Base-by-base conservation (phyloP, 208 protist species). In the Leishmania gerbilli region DNA sequence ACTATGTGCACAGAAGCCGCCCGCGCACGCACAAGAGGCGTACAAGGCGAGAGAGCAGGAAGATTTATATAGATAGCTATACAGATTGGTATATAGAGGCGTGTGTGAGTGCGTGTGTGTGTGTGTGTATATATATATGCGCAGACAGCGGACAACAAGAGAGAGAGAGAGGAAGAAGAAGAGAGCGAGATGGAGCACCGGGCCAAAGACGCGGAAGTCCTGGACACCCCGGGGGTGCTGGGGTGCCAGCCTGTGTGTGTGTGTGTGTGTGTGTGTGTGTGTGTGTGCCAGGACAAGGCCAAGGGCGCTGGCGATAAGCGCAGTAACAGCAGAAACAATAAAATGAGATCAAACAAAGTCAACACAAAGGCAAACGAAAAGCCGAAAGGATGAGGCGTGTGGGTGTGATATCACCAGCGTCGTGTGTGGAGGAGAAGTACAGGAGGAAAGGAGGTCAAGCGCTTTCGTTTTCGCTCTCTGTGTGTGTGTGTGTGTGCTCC, bases 51-150 rank as follows among this genome's bases (percentile, higher is more conserved):
- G 31, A 40, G 2, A 68, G 62, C 31, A 40, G 37, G 49, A 56
- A 56, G 40, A 74, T 47, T 6, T 75, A 21, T 79, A 11, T 83
- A 24, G 79, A n/a, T 83, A 13, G 49, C 45, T 13, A 11, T 49
- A 49, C 45, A 49, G 45, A 49, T 13, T 49, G 13, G 8, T 49
- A 49, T 49, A 49, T 11, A 49, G 45, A 11, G 45, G 8, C 8
- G 9, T 49, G 8, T 49, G 45, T 47, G 9, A 1, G 40, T 82
- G 62, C 74, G 56, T 79, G 40, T 74, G 51, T 71, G 71, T 77
- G 8, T 47, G 11, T 11, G 11, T 8, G 11, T 47, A 47, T 11
- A 47, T 8, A 47, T 9, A 13, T 8, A 9, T 77, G 65, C 37
- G 68, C 53, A 53, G 80, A 27, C n/a, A 37, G 27, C 17, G 74